A percentile compares a stretch with the other conserved stretches of the same genome.
Evolutionary conservation across 208 protist species (phyloP).

Genomic region (Balamuthia mandrillaris): DNA sequence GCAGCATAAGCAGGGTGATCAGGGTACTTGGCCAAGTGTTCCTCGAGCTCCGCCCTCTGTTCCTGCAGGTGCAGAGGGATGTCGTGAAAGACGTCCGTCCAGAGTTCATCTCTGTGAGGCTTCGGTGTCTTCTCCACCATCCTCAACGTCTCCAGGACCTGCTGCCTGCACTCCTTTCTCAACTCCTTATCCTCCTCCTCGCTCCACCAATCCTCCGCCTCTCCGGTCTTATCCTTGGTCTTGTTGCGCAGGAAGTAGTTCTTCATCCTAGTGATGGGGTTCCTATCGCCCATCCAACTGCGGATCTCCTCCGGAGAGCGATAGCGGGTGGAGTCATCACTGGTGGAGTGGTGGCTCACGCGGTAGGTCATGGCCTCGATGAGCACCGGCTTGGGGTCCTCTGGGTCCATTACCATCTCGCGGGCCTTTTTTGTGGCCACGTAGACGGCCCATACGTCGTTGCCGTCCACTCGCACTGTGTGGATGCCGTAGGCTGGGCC

Average conservation of each 20-base stretch:
- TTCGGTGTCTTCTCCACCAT: slow-evolving; percentile 62
- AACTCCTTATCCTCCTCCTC: slow-evolving; percentile 56
- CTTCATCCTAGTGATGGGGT: slow-evolving; percentile 46
- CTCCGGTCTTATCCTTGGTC: not conserved
- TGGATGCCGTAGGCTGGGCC: slow-evolving; percentile 74
- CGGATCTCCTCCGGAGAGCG: slow-evolving; percentile 59
- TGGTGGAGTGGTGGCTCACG: slow-evolving; percentile 89
- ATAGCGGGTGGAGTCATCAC: slow-evolving; percentile 89
- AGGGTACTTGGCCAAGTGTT: slow-evolving; percentile 64
- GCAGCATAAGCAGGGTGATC: slow-evolving; percentile 56
- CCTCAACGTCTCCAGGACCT: slow-evolving; percentile 53
- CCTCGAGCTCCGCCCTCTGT: slow-evolving; percentile 65
- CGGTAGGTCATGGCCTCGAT: slow-evolving; percentile 96
- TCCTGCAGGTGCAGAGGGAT: slow-evolving; percentile 50
- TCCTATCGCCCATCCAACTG: slow-evolving; percentile 48
- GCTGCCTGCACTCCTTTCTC: slow-evolving; percentile 27
- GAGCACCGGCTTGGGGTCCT: slow-evolving; percentile 80
- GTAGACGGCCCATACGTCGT: slow-evolving; percentile 91
- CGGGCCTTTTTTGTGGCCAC: slow-evolving; percentile 82
- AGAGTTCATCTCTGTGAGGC: slow-evolving; percentile 59
- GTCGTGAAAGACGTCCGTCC: slow-evolving; percentile 71
- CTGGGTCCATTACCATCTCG: slow-evolving; percentile 78
- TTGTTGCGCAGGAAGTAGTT: slow-evolving; percentile 38
- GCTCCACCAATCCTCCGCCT: slow-evolving; percentile 54
- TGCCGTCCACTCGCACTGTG: slow-evolving; percentile 90